phyloP scores from a whole-genome alignment of 1,284 basidiomycete species.

The Cutaneotrichosporon cyanovorans region DNA sequence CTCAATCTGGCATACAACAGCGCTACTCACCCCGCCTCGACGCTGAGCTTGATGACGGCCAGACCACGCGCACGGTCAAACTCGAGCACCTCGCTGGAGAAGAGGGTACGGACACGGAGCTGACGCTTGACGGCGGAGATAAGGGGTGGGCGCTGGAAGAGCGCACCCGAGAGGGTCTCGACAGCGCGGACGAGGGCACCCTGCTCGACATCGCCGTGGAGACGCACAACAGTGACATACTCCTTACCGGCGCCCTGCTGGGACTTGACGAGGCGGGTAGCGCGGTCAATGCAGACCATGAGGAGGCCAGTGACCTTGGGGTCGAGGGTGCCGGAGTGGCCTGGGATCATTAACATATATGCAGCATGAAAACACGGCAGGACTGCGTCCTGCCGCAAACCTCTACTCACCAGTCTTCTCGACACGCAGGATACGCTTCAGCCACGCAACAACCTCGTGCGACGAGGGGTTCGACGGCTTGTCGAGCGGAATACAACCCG shows the following conservation, averaged over 20 bases:
- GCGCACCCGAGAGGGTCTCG: slow-evolving; percentile 93
- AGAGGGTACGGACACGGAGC: slow-evolving; percentile 93
- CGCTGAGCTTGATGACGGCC: slow-evolving; percentile 96
- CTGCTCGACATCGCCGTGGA: slow-evolving; percentile 78
- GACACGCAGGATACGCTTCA: slow-evolving; percentile 86
- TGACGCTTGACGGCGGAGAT: slow-evolving; percentile 99
- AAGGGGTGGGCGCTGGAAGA: slow-evolving; percentile 97
- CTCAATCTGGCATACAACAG: slow-evolving; percentile 35
- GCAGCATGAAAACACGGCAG: too few species aligned
- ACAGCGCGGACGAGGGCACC: slow-evolving; percentile 84
- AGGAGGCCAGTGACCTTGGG: slow-evolving; percentile 98
- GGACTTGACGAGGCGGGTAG: slow-evolving; percentile 92
- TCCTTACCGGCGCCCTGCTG: slow-evolving; percentile 69
- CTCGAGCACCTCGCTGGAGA: slow-evolving; percentile 92
- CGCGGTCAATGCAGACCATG: slow-evolving; percentile 98
- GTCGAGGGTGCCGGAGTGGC: slow-evolving; percentile 91
- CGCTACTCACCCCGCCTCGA: slow-evolving; percentile 63
- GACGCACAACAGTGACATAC: slow-evolving; percentile 91
- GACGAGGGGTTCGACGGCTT: slow-evolving; percentile 99
- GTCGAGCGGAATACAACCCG: slow-evolving; percentile 89
- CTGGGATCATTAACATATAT: too few species aligned
- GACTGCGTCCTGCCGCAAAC: too few species aligned
- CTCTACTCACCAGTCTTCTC: slow-evolving; percentile 91
- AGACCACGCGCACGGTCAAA: slow-evolving; percentile 97
- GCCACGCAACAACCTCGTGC: slow-evolving; percentile 99